phyloP scores from a whole-genome alignment of 208 protist genomes.

The Endotrypanum monterogeii region DNA sequence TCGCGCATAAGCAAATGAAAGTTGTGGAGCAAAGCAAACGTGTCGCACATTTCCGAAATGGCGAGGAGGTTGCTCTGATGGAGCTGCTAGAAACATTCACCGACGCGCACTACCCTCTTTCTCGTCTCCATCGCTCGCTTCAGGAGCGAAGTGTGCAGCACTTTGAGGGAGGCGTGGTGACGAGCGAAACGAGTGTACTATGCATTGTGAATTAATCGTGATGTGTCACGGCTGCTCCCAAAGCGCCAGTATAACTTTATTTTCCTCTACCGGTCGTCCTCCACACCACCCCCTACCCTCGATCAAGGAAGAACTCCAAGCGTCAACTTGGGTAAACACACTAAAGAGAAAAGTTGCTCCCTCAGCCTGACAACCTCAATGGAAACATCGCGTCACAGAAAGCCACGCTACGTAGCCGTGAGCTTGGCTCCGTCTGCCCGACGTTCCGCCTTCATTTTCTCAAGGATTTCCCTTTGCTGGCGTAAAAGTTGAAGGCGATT shows the following conservation, averaged over 20 bases:
- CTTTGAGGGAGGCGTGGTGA: not conserved
- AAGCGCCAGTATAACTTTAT: not conserved
- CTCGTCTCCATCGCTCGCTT: not conserved
- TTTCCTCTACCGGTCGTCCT: not conserved
- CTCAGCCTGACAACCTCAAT: not conserved
- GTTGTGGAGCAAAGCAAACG: not conserved
- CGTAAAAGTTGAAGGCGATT: slow-evolving; percentile 40
- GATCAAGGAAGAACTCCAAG: not conserved
- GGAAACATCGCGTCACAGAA: not conserved
- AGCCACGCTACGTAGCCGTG: not conserved
- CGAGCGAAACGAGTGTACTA: not conserved
- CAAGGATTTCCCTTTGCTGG: slow-evolving; percentile 60
- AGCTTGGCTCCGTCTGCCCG: slow-evolving; percentile 3
- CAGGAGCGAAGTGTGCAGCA: not conserved
- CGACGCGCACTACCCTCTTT: not conserved
- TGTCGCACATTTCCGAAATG: too few relatives aligned
- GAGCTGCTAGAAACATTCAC: not conserved
- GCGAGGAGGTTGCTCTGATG: not conserved
- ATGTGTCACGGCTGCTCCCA: not conserved
- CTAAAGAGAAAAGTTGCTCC: not conserved
- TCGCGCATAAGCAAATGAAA: not conserved
- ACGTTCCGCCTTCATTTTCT: slow-evolving; percentile 70
- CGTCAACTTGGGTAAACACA: not conserved
- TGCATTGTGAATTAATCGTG: not conserved
- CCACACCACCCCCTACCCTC: not conserved